Base-by-base conservation (phyloP, 139 green algal genomes). In the Marvania coccoides region DNA sequence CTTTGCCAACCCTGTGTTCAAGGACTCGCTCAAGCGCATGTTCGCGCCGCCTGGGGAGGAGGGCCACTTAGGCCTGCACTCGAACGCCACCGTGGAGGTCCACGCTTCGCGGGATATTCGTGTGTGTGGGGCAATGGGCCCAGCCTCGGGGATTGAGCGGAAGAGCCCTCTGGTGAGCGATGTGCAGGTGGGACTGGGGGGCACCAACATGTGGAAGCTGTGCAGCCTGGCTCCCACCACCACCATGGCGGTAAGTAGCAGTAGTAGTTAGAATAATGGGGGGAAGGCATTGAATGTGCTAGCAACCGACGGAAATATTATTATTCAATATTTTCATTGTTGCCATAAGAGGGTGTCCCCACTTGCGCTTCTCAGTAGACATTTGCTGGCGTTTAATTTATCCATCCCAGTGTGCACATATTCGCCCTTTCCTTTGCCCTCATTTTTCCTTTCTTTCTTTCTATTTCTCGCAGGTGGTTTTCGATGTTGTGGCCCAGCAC, bases 131-230 rank as follows among this genome's bases (percentile, higher is more conserved):
- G 45, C 87, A 66, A 76, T 99, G 61, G 94, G 94, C 3, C 83
- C 81, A 1, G 91, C 87, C 1, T 81, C 88, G 4, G 48, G 53
- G n/a, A 33, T 75, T 7, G 95, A 95, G 13, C 92, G 87, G 80
- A 96, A 97, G 78, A 77, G 58, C 33, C 53, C 78, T 2, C n/a
- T 82, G 39, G 79, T 94, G 19, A 81, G 85, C 4, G 93, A 98
- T 34, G 82, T 74, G 7, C 73, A 85, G 40, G 71, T 98, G 15
- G 94, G 93, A 26, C 61, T 95, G 47, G 94, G 95, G 28, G 85
- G 86, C 63, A 98, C 94, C 5, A 93, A 80, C 15, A 65, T 61
- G n/a, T 99, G 94, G 94, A 87, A 87, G 66, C 66, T 98, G 67
- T 83, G 73, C 46, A 77, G 77, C 23, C 60, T 98, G 42, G 84